These are phyloP conservation scores for Talaromyces ruber DNA, from an alignment of 495 filamentous ascomycete genomes.

Conservation along the genomic window DNA sequence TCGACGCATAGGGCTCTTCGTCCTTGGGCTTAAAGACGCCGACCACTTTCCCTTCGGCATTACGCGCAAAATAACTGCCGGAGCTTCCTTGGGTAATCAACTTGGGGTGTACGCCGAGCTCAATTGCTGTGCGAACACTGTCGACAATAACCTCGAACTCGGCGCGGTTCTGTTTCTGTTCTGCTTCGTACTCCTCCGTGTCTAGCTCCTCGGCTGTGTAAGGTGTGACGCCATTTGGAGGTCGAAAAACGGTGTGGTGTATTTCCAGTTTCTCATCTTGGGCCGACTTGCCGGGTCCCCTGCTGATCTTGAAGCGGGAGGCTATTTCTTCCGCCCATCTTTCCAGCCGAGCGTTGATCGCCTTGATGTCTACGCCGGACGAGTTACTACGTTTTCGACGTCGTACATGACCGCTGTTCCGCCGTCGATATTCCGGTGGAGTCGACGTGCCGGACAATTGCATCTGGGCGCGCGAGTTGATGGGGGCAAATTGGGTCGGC, in stretches of 20 bases:
- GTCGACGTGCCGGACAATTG: conserved; percentile 30
- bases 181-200: conserved; percentile 42
- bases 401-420: conserved; percentile 34
- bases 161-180: conserved; percentile 56
- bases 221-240: conserved; percentile 75
- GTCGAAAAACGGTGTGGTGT: conserved; percentile 91
- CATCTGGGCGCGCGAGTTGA: conserved; percentile 44
- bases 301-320: conserved; percentile 85
- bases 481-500: conserved; percentile 60
- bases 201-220: conserved; percentile 68
- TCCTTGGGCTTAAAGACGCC: conserved; percentile 99
- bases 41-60: conserved; percentile 84
- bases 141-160: conserved; percentile 88
- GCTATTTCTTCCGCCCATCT: conserved; percentile 98
- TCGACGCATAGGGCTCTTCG: conserved; percentile 90
- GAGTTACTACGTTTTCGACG: conserved; percentile 63
- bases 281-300: conserved; percentile 62
- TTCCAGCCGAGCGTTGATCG: conserved; percentile 93
- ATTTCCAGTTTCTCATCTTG: conserved; percentile 91
- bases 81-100: conserved; percentile 97
- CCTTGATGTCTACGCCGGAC: conserved; percentile 94
- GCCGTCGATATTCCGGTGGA: conserved; percentile 33
- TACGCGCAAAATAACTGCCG: conserved; percentile 94
- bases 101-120: conserved; percentile 83
- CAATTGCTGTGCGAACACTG: conserved; percentile 81